Evolutionary conservation across 208 protist genomes (phyloP), one percentile per base, ranked within the genome.

Genomic region (Acanthamoeba culbertsoni): DNA sequence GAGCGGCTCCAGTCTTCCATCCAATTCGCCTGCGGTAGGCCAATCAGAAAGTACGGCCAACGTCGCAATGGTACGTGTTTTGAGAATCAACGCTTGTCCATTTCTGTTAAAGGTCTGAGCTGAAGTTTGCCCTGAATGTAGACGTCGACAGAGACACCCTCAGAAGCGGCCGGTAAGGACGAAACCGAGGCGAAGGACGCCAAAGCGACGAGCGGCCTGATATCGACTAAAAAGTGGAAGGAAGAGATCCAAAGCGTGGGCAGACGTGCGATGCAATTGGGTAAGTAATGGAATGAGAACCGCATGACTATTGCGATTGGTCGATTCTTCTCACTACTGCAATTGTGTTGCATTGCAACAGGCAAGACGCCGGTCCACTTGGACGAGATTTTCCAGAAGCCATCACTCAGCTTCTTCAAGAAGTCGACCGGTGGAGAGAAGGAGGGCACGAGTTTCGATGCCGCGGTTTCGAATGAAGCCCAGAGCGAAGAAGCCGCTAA

Each of bases 371-470:
- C 63, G 10, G 63, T 75, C 33, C 8, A 75, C 8, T 23, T 75
- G 37, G 63, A 75, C 63, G 63, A 75, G 63, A 37, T 75, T 4
- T 75, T 75, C 63, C 63, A 37, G 63, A 75, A 75, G 63, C 63
- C 63, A 23, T 16, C 63, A 16, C 63, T 75, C 37, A 75, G 43
- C 63, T 37, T 75, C 63, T 75, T 75, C 63, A 42, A 42, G 26
- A 75, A 75, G 63, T 37, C 63, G 5, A 43, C 33, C 8, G 31
- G 26, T 6, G 31, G 43, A 4, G 23, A 37, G 37, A 35, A 75
- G 5, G 63, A 8, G 37, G 63, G 12, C 55, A 26, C 20, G 7
- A 26, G 23, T 26, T 14, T 26, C 55, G 55, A 14, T n/a, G 20
- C 55, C 3, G 55, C 55, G 55, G 55, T 26, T 26, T 14, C 5